phyloP scores from a whole-genome alignment of 164 flowering plant genomes.

The Berberis thunbergii region DNA sequence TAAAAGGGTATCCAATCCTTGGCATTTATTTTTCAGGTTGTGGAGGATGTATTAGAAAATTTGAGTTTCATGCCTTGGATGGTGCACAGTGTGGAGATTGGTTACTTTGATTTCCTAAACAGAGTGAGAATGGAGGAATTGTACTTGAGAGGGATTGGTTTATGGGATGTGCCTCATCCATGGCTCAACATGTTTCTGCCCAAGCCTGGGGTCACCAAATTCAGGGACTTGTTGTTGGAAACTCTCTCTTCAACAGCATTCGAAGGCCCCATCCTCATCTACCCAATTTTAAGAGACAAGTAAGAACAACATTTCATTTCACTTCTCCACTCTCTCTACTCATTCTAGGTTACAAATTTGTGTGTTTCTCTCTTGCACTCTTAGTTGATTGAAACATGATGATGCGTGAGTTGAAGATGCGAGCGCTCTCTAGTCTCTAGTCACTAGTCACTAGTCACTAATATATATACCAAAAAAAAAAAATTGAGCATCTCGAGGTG shows the following conservation, averaged over 20 bases:
- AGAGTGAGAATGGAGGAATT: constrained; percentile 29
- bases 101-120: constrained; percentile 32
- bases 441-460: no score
- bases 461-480: neutral
- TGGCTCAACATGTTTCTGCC: constrained; percentile 45
- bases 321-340: neutral
- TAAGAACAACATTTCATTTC: constrained; percentile 12
- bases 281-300: constrained; percentile 31
- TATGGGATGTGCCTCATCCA: constrained; percentile 47
- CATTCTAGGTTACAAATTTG: no score
- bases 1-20: no score
- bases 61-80: constrained; percentile 19
- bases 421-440: no score
- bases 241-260: constrained; percentile 21
- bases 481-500: constrained; percentile 1
- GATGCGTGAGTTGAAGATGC: no score
- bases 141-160: constrained; percentile 18
- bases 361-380: no score
- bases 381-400: no score
- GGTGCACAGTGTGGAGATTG: constrained; percentile 18
- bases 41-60: constrained; percentile 17
- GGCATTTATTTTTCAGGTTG: constrained; percentile 13
- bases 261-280: constrained; percentile 27
- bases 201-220: constrained; percentile 18
- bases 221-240: constrained; percentile 24